Evolutionary conservation across 1,139 yeast genomes (phyloP), one percentile per base, ranked within the genome.

Genomic region (Sugiyamaella xylanicola): DNA sequence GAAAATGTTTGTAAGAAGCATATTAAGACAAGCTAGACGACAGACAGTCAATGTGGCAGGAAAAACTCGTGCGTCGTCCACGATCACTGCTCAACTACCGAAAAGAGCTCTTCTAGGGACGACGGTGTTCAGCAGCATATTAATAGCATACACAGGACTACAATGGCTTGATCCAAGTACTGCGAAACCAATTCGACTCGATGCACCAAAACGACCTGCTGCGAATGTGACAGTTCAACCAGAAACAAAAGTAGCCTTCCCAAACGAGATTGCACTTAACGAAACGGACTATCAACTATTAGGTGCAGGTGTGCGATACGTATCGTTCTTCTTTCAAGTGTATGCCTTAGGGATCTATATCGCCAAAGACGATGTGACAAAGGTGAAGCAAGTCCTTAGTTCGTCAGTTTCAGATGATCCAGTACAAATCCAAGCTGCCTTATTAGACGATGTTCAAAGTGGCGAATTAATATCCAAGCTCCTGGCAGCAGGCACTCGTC

Each of bases 311-410:
- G 83, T 85, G 2, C 77, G 98, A 65, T 74, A 86, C 0, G 97
- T 92, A 13, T 87, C 97, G 0, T 88, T 92, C 66, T 65, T 91
- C 41, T 84, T 92, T 74, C 89, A 85, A 64, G 97, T 93, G 2
- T 92, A 92, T 68, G 96, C 90, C 0, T 75, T 88, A 42, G 98
- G 96, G 0, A 73, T 92, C 15, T 92, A 92, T 68, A 76, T 88
- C 48, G 85, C 88, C 4, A 71, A 77, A 4, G 77, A 78, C 0
- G 96, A 90, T 65, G 62, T 77, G 4, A 62, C 70, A 2, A 70
- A 77, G 58, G 79, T 83, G 5, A 73, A 77, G 17, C 60, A 72
- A n/a, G 74, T 85, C 1, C 67, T 84, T 42, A 63, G 76, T 13
- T 71, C 77, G 1, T 56, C 60, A 4, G 19, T 48, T 2, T 36